These are phyloP conservation scores for Mucor racemosus DNA, from an alignment of 371 early-diverging fungal species.

Conservation along the genomic window DNA sequence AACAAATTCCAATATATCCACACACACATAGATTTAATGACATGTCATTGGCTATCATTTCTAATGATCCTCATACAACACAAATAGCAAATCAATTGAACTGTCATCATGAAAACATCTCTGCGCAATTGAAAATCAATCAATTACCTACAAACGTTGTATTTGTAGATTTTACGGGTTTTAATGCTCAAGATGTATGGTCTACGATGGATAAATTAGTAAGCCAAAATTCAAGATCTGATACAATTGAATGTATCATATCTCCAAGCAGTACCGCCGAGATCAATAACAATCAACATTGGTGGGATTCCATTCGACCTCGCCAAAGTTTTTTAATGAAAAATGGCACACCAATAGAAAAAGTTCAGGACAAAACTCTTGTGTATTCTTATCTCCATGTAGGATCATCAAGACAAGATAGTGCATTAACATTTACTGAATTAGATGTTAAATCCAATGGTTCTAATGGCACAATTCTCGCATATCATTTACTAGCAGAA, in stretches of 20 bases:
- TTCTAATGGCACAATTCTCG: constrained; percentile 39
- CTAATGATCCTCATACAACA: constrained; percentile 9
- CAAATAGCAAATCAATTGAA: constrained; percentile 13
- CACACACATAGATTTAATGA: constrained; percentile 33
- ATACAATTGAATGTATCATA: constrained; percentile 23
- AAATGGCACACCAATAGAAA: constrained; percentile 21
- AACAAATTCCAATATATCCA: not conserved
- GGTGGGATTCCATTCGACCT: constrained; percentile 21
- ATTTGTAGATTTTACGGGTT: constrained; percentile 31
- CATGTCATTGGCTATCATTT: constrained; percentile 36
- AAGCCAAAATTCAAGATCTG: not conserved
- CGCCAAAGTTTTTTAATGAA: constrained; percentile 40
- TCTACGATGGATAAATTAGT: not conserved
- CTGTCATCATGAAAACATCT: not conserved
- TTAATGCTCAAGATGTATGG: not conserved
- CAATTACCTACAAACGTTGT: constrained; percentile 2
- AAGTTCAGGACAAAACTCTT: not conserved
- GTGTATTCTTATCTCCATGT: constrained; percentile 34
- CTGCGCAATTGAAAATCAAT: not conserved
- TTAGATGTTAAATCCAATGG: constrained; percentile 28
- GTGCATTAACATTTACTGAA: constrained; percentile 8
- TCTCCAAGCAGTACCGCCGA: not conserved
- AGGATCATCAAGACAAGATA: constrained; percentile 39
- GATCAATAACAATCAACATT: not conserved
- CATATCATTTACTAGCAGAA: constrained; percentile 50